Base-by-base conservation (phyloP, 108 stramenopile genomes). In the Skeletonema costatum region DNA sequence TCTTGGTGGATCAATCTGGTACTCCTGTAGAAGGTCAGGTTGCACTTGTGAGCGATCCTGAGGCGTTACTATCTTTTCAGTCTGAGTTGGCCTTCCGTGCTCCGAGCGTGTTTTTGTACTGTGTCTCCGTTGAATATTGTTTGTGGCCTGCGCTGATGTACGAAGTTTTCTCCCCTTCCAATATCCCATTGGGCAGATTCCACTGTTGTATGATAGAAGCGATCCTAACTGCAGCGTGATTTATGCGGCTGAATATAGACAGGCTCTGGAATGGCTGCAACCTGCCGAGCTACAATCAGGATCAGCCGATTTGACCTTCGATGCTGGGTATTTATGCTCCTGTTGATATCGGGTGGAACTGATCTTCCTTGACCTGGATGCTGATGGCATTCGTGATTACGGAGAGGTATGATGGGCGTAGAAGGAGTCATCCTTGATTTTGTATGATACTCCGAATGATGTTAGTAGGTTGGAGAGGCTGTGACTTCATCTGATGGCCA, bases 321-420 rank as follows among this genome's bases (percentile, higher is more conserved):
- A 75, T 71, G 80, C 73, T 25, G 80, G 80, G 74, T 65, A 46
- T 81, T 58, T 81, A 56, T 38, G 51, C 48, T 10, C 74, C 81
- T 16, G 65, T 64, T 1, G 64, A 53, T 30, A 71, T 82, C 42
- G 60, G 60, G 58, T 21, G 81, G 81, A 64, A 33, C 63, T 39
- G n/a, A 66, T 68, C 29, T 56, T 56, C 8, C 7, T 29, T 10
- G 53, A 56, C 53, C 53, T 25, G 25, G 7, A 56, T 25, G 53
- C 21, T 9, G 25, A 56, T 56, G 53, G 53, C 6, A 56, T 56
- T 56, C 53, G 53, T 56, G 53, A 56, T n/a, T 4, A 4, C 21
- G 53, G n/a, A 56, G 53, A 56, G 53, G n/a, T 5, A 56, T n/a
- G 21, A 63, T 64, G 31, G 31, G 60, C 29, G 38, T 39, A 14